Percentiles rank a stretch among this genome's conserved stretches.
Conservation (phyloP, 768 basidiomycete species). For the Tricholoma matsutake region DNA sequence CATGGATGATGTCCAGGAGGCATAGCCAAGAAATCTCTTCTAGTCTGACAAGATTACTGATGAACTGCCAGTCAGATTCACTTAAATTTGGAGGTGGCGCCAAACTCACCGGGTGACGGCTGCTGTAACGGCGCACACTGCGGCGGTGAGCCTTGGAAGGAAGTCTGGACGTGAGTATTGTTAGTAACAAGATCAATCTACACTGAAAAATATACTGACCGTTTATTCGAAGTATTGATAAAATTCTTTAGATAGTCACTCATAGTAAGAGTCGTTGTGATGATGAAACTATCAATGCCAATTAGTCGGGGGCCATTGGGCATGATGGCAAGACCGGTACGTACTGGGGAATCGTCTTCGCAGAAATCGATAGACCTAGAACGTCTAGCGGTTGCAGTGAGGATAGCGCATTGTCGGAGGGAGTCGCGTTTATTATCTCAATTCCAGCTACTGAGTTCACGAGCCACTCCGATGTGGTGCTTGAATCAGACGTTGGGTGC, state of each 20-base stretch:
- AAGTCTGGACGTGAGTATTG: neutral
- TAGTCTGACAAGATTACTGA: neutral
- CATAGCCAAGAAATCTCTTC: neutral
- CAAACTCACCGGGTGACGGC: neutral
- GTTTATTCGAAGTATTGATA: slow-evolving; percentile 9
- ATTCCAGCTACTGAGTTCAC: neutral
- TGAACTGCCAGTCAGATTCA: neutral
- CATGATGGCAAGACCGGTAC: neutral
- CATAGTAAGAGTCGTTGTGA: neutral
- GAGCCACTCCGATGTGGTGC: neutral
- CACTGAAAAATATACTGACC: neutral
- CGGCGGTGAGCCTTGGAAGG: slow-evolving; percentile 8
- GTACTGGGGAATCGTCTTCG: neutral
- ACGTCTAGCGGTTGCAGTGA: neutral
- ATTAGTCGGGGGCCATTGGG: neutral
- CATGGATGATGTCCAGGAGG: neutral
- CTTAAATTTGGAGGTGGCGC: neutral
- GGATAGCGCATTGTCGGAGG: neutral
- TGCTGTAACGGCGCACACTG: neutral
- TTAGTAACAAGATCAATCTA: neutral
- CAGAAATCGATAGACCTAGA: neutral
- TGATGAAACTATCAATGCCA: neutral
- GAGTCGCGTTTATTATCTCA: neutral
- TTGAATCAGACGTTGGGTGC: neutral
- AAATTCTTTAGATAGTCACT: slow-evolving; percentile 5